Evolutionary conservation across 1,139 yeast genomes (phyloP), one percentile per base, ranked within the genome.

Genomic region (Scheffersomyces illinoinensis): DNA sequence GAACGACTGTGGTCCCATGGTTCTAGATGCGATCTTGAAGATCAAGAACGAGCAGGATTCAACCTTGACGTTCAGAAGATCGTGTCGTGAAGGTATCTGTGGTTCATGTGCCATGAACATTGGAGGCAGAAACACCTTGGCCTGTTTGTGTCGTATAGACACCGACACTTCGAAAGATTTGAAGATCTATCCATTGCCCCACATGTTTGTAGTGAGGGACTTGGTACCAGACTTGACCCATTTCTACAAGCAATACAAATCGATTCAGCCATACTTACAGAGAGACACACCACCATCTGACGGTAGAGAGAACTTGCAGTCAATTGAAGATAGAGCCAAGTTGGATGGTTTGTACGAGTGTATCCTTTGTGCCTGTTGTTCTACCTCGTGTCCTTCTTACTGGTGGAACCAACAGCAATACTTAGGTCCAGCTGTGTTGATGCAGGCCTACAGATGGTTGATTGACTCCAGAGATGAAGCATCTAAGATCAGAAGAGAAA

Each of bases 371-470:
- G 99, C 99, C 33, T 95, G 99, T 81, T 95, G 99, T 80, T 93
- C 98, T 50, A 96, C 99, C 56, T 88, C 99, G 47, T 95, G 99
- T 83, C 99, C 99, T 57, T 93, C 98, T 7, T 96, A 96, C 85
- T 96, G 99, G 99, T 96, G 99, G 99, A 96, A 96, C 82, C 97
- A 93, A 81, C 97, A 93, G 79, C 97, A 96, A 83, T 96, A 96
- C 81, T 84, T 96, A 71, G 99, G 99, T 60, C 98, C 99, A 47
- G 98, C 98, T 39, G 98, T 95, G 60, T 86, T 95, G 77, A 91
- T 95, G 98, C 99, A 95, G 83, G 98, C 98, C 59, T 95, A 89
- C 85, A 89, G 99, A 84, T 95, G 99, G 99, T 88, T 95, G 84
- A 87, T 93, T 65, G 99, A 95, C 78, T 90, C 97, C 55, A 90